Evolutionary conservation across 2,329 filamentous ascomycete genomes (phyloP), one percentile per base, ranked within the genome.

Genomic region (Xylaria sp.): DNA sequence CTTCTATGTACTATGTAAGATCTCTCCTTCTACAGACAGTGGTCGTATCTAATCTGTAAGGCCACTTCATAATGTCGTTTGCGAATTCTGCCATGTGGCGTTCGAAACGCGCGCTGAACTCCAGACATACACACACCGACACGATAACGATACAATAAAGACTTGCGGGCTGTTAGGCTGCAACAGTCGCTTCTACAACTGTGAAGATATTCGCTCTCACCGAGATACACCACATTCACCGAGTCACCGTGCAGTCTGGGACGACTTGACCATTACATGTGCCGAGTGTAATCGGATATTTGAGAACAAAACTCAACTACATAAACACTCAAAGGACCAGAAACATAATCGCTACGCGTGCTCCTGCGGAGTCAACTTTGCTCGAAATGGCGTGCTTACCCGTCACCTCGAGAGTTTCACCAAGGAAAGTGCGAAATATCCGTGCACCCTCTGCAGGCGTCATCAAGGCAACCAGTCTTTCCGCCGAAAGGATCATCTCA

Each of bases 401-500:
- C 73, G 76, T 10, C 77, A 79, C 20, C 61, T 72, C 29, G 47
- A 72, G 11, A 50, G 50, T 6, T 68, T 72, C 2, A 61, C 36
- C 10, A 68, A 74, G 50, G 68, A 53, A 17, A 39, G 27, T 6
- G 53, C 47, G 1, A 63, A 68, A 9, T 77, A 73, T 44, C 74
- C 75, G 5, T 81, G 79, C 45, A 61, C 47, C 0, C 73, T 74
- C 44, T 80, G 79, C 68, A 78, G 72, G 53, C 73, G 65, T 17
- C 72, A 79, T 55, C 74, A 73, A n/a, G 78, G 77, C 2, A 66
- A 68, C 1, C 59, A 76, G 5, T 77, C 75, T 0, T 81, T 82
- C 61, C 74, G 71, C 29, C 76, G 79, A n/a, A 73, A 68, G 5
- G 79, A 81, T 55, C 79, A 82, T 59, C 69, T 81, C 0, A 65